A percentile compares a stretch with the other conserved stretches of the same genome.
Conservation (phyloP, 805 yeast genomes). For the Isabelozyma gotoi region DNA sequence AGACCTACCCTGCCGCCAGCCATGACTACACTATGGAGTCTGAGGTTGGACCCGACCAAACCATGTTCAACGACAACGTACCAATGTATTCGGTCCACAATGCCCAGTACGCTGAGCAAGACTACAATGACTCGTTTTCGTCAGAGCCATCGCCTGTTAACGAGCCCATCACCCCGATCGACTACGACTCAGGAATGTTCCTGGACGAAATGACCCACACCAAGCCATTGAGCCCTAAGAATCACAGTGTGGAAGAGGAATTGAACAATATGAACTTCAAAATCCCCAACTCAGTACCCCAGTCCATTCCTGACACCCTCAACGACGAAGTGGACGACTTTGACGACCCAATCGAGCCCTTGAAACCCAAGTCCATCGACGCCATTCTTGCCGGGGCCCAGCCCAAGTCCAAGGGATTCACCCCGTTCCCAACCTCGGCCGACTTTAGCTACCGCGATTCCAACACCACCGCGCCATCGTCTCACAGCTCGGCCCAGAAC, state of each 20-base stretch:
- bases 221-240: slow-evolving; percentile 35
- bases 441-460: neutral
- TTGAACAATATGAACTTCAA: slow-evolving; percentile 27
- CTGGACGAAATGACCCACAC: neutral
- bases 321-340: neutral
- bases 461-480: neutral
- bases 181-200: neutral
- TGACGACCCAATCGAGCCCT: neutral
- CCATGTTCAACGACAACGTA: too few relatives aligned
- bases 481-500: neutral
- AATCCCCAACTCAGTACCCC: slow-evolving; percentile 4
- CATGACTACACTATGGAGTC: neutral
- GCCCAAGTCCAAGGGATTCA: neutral
- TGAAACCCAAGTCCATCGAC: slow-evolving; percentile 3
- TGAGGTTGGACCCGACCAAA: too few relatives aligned
- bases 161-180: neutral
- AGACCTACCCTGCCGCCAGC: neutral
- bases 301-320: neutral
- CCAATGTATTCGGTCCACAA: too few relatives aligned
- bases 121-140: neutral
- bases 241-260: slow-evolving; percentile 31
- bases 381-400: neutral
- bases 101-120: neutral
- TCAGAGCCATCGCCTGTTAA: neutral
- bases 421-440: slow-evolving; percentile 1